A percentile compares a stretch with the other conserved stretches of the same genome.
These are phyloP conservation scores for Colletotrichum cordylinicola DNA, from an alignment of 2,329 filamentous ascomycete genomes.

Conservation along the genomic window DNA sequence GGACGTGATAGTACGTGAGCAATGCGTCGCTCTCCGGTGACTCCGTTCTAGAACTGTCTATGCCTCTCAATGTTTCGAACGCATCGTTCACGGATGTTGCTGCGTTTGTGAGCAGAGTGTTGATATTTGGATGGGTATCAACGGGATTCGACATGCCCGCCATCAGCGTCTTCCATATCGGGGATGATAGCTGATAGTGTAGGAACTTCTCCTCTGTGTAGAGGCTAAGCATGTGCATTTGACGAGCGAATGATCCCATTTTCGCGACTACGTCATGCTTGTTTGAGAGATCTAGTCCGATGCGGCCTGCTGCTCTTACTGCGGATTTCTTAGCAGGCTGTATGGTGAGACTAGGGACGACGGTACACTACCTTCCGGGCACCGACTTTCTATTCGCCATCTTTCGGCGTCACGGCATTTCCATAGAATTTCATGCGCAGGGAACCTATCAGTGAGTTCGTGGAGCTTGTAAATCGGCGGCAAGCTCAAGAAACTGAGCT, in stretches of 20 bases:
- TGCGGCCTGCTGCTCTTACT: neutral
- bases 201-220: neutral
- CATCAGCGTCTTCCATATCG: neutral
- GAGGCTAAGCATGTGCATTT: neutral
- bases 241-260: neutral
- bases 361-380: neutral
- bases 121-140: neutral
- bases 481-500: neutral
- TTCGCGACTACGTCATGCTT: neutral
- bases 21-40: neutral
- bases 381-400: neutral
- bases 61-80: neutral
- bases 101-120: neutral
- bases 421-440: neutral
- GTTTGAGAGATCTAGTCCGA: neutral
- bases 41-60: neutral
- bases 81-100: neutral
- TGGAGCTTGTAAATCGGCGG: neutral
- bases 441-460: neutral
- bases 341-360: rapidly evolving
- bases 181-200: neutral
- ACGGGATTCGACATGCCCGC: neutral
- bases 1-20: neutral
- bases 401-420: neutral
- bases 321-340: neutral